Percentiles rank a stretch among this genome's conserved stretches.
These are phyloP conservation scores for Solanum etuberosum DNA, from an alignment of 257 asterid genomes.

Conservation along the genomic window DNA sequence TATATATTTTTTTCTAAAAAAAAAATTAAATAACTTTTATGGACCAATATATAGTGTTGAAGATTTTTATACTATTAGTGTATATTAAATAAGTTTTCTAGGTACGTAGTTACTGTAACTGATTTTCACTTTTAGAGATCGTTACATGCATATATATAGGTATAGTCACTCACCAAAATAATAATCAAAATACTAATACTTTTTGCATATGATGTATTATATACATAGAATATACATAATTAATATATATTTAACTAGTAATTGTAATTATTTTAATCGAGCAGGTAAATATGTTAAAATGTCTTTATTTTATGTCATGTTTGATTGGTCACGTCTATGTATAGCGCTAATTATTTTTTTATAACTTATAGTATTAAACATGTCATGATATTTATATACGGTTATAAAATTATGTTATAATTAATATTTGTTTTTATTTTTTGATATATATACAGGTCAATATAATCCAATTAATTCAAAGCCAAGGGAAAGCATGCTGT, in stretches of 20 bases:
- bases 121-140: not conserved
- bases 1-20: not conserved
- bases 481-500: slow-evolving; percentile 37
- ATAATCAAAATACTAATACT: not conserved
- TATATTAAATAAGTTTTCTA: not conserved
- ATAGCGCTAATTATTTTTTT: too few relatives aligned
- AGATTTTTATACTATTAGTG: not conserved
- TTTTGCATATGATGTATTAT: not conserved
- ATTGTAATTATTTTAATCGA: not conserved
- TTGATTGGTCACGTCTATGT: not conserved
- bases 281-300: not conserved
- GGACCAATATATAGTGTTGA: not conserved
- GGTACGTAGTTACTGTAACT: not conserved
- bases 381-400: not conserved
- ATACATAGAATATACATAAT: not conserved
- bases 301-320: not conserved
- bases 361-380: not conserved
- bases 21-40: not conserved
- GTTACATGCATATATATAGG: not conserved
- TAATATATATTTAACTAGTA: not conserved
- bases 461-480: slow-evolving; percentile 29
- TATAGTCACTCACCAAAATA: not conserved
- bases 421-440: not conserved
- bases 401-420: not conserved
- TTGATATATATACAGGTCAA: slow-evolving; percentile 17